Base-by-base conservation (phyloP, 2,329 filamentous ascomycete genomes). In the Paracamarosporium sp. region DNA sequence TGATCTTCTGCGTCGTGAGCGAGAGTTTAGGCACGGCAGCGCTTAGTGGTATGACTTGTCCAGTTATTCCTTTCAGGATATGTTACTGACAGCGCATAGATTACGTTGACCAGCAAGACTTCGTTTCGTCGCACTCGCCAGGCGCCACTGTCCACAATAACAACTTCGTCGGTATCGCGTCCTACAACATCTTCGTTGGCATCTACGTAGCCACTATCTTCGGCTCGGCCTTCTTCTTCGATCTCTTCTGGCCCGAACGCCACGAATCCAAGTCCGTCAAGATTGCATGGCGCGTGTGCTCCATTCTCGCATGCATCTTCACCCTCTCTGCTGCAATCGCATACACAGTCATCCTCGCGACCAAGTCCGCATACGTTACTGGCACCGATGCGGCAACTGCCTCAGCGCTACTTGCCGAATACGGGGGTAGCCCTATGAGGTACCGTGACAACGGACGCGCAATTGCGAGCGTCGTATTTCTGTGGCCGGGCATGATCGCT, bases 151-250 rank as follows among this genome's bases (percentile, higher is more conserved):
- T 84, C 13, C 79, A 84, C 68, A 86, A 86, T 67, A 80, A 86
- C 68, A 78, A 85, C 65, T 85, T 83, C 59, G 73, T 87, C 59
- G 84, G 83, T 25, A 81, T 83, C 8, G 82, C 80, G 1, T 81
- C 81, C 1, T 87, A 82, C 75, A 86, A 87, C 66, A 85, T 87
- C 65, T 86, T 85, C 60, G 80, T 83, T 7, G 85, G 85, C 20
- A 77, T 87, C 30, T 83, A 81, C 17, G 81, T 86, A 8, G 84
- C 84, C 13, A 83, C 81, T 44, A 82, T 87, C 64, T 87, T 87
- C 64, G 84, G 84, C 22, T 80, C 81, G 0, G 85, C 81, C 0
- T 87, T 87, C 76, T 86, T 87, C 77, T 86, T 87, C 71, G 85
- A 87, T 65, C 79, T 87, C 3, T 86, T 86, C 74, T 87, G 83